phyloP scores from a whole-genome alignment of 352 stramenopile genomes.

The Phytopythium mirpurense region DNA sequence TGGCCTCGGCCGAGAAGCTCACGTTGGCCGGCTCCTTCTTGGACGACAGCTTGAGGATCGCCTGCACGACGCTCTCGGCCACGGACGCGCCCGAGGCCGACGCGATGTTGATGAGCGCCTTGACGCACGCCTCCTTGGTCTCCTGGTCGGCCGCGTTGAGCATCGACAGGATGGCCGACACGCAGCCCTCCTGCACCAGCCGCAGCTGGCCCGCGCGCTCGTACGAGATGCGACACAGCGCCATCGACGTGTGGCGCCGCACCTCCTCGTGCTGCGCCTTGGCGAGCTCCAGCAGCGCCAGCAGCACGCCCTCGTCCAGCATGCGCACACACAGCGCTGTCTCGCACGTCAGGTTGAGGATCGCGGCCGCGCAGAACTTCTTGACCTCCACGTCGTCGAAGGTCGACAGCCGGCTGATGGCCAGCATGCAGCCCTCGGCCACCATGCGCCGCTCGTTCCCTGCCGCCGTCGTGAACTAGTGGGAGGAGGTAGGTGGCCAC shows the following conservation, averaged over 20 bases:
- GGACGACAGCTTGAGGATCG: constrained; percentile 69
- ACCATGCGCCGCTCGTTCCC: constrained; percentile 80
- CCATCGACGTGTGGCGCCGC: constrained; percentile 77
- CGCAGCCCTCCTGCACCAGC: constrained; percentile 76
- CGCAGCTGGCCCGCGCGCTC: constrained; percentile 59
- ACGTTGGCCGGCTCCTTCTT: constrained; percentile 55
- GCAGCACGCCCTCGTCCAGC: constrained; percentile 71
- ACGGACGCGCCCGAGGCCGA: constrained; percentile 55
- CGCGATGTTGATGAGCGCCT: constrained; percentile 81
- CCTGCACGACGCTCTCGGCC: constrained; percentile 70
- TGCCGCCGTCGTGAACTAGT: constrained; percentile 50
- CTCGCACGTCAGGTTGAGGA: constrained; percentile 75
- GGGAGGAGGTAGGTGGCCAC: background rate
- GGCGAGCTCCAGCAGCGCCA: constrained; percentile 66
- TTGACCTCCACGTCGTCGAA: constrained; percentile 84
- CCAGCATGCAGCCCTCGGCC: constrained; percentile 62
- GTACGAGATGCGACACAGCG: constrained; percentile 80
- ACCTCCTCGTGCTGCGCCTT: constrained; percentile 80
- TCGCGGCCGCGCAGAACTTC: constrained; percentile 74
- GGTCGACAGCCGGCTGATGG: constrained; percentile 60
- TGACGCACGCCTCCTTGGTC: constrained; percentile 82
- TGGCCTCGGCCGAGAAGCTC: constrained; percentile 60
- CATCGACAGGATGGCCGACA: constrained; percentile 82
- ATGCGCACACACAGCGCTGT: constrained; percentile 34
- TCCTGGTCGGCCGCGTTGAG: constrained; percentile 74